These are phyloP conservation scores for Sextonia rubra DNA, from an alignment of 164 flowering plant species.

Conservation along the genomic window DNA sequence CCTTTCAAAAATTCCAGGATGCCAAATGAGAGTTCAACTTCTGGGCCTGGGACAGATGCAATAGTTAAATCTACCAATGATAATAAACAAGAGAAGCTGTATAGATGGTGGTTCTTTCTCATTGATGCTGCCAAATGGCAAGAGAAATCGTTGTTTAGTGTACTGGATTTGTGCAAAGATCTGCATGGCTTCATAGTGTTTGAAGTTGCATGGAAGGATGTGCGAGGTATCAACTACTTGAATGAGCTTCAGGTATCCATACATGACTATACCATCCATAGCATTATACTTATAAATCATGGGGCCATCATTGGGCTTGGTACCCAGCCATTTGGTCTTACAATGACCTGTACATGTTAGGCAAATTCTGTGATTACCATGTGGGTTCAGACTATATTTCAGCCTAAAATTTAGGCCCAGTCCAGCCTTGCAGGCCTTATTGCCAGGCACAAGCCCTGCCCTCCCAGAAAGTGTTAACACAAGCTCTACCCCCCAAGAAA, in stretches of 20 bases:
- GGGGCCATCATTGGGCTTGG: neutral
- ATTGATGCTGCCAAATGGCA: conserved; percentile 20
- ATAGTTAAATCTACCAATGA: conserved; percentile 3
- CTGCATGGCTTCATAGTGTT: conserved; percentile 36
- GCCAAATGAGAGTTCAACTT: conserved; percentile 8
- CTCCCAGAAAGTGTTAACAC: neutral
- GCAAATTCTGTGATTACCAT: neutral
- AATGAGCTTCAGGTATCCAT: conserved; percentile 32
- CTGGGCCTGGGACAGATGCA: neutral
- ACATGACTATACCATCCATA: neutral
- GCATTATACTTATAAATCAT: neutral
- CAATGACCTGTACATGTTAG: neutral
- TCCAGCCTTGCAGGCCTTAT: too few species aligned
- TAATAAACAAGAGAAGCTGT: conserved; percentile 9
- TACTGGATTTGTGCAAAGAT: conserved; percentile 20
- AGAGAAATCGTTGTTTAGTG: conserved; percentile 18
- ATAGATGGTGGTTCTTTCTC: conserved; percentile 22
- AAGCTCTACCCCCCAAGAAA: too few species aligned
- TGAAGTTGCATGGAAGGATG: conserved; percentile 32
- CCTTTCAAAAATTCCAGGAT: conserved; percentile 27
- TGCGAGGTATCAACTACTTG: conserved; percentile 28
- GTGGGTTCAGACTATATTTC: neutral
- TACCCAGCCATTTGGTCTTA: neutral
- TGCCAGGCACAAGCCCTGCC: too few species aligned
- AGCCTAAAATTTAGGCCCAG: too few species aligned